phyloP scores from a whole-genome alignment of 1,284 basidiomycete species.

The Cutaneotrichosporon cyanovorans region DNA sequence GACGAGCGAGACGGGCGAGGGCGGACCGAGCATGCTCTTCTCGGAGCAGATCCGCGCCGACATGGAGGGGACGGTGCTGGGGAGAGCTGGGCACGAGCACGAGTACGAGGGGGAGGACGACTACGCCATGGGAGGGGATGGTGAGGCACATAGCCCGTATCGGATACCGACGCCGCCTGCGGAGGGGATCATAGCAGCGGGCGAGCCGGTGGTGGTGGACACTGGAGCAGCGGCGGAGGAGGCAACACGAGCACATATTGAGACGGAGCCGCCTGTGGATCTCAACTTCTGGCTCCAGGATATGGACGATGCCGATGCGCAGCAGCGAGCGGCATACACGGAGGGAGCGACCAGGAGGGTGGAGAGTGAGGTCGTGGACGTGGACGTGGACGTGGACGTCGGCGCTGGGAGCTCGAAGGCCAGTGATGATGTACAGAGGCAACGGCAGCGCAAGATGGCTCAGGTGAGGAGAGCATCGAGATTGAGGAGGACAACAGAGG shows the following conservation, averaged over 20 bases:
- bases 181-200: constrained; percentile 1
- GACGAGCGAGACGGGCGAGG: constrained; percentile 25
- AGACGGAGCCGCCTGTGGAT: too few relatives aligned
- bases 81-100: constrained; percentile 1
- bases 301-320: constrained; percentile 13
- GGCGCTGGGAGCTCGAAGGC: too few relatives aligned
- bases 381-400: too few relatives aligned
- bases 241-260: not conserved
- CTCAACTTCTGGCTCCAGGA: constrained; percentile 30
- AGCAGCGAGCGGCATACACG: not conserved
- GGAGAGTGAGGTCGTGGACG: too few relatives aligned
- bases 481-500: too few relatives aligned
- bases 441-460: too few relatives aligned
- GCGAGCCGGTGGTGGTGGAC: constrained; percentile 24
- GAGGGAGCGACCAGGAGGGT: too few relatives aligned
- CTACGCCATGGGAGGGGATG: too few relatives aligned
- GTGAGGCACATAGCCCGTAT: too few relatives aligned
- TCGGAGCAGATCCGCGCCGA: constrained; percentile 27
- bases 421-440: too few relatives aligned
- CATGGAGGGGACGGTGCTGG: constrained; percentile 3
- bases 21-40: constrained; percentile 29
- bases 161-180: not conserved
- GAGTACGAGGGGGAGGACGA: constrained; percentile 1
- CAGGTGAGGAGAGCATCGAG: too few relatives aligned
- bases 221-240: constrained; percentile 22